Base-by-base conservation (phyloP, 495 filamentous ascomycete genomes). In the Talaromyces nanjingensis region DNA sequence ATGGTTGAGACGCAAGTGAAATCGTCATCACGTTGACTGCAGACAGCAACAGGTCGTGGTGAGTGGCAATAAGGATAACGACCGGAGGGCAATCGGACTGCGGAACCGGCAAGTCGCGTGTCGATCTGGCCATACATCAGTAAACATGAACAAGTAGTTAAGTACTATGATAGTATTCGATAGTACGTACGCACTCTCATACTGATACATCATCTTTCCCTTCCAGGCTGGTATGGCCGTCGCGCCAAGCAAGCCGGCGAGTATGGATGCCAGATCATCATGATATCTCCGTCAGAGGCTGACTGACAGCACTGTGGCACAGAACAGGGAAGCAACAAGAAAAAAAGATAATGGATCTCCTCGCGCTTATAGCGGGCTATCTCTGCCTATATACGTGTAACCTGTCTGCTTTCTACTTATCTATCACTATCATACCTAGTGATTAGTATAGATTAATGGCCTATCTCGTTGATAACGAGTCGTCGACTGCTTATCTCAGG, bases 51-150 rank as follows among this genome's bases (percentile, higher is more conserved):
- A 24, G 22, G 22, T 24, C 22, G 6, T 2, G 18, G 45, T 49
- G 24, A 56, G 53, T 56, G 53, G 53, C 53, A 56, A 56, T 56
- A 56, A 56, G 49, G 18, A 22, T 9, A 14, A 12, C 24, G 59
- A 29, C 18, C 59, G 59, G 59, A 60, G 59, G 34, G 59, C 39
- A 24, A 60, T 60, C 59, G 59, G 59, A 60, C 59, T 42, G 59
- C 59, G 59, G 59, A 33, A 59, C 56, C 56, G 56, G 56, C 56
- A 59, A 29, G 56, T 59, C 56, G 56, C 53, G 53, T 56, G 57
- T 59, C 57, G 57, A 59, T 59, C 57, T 59, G 12, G 2, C 20
- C 53, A 47, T 47, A 34, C 20, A 33, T 60, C 22, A 56, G 53
- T 56, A 56, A 56, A 56, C 22, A 22, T 31, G 0, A 33, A 31